These are phyloP conservation scores for Xerocomus potaroensis DNA, from an alignment of 768 basidiomycete species.

Conservation along the genomic window DNA sequence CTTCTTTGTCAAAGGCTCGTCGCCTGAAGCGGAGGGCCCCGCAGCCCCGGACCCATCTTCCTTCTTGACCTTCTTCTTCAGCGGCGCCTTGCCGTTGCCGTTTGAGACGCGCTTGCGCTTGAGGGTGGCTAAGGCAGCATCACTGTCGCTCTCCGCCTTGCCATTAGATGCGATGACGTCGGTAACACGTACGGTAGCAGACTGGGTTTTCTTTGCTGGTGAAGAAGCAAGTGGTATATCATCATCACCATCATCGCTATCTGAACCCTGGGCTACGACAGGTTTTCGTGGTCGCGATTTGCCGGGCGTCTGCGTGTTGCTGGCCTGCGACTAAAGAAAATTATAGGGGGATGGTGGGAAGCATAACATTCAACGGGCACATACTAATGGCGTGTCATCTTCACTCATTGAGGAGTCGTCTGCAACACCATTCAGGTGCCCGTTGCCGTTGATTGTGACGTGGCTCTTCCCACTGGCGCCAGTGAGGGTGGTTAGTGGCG, in stretches of 20 bases:
- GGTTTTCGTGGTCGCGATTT: slow-evolving; percentile 46
- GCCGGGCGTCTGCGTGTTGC: slow-evolving; percentile 39
- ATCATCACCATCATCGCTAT: slow-evolving; percentile 67
- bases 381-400: slow-evolving; percentile 68
- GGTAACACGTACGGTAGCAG: slow-evolving; percentile 38
- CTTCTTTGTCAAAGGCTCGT: slow-evolving; percentile 32
- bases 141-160: slow-evolving; percentile 36
- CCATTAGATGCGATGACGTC: slow-evolving; percentile 36
- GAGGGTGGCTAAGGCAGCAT: slow-evolving; percentile 39
- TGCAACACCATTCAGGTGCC: slow-evolving; percentile 35
- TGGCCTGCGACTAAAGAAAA: slow-evolving; percentile 50
- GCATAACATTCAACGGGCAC: slow-evolving; percentile 20
- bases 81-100: slow-evolving; percentile 48
- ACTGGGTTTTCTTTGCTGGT: slow-evolving; percentile 48
- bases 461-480: slow-evolving; percentile 42
- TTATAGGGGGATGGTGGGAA: slow-evolving; percentile 18
- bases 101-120: slow-evolving; percentile 45
- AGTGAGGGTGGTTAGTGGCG: slow-evolving; percentile 39
- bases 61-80: slow-evolving; percentile 63
- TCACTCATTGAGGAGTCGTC: slow-evolving; percentile 56
- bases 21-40: slow-evolving; percentile 29
- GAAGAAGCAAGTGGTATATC: slow-evolving; percentile 72
- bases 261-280: slow-evolving; percentile 46
- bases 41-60: slow-evolving; percentile 34
- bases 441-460: slow-evolving; percentile 43